Evolutionary conservation across 768 basidiomycete species (phyloP).

Genomic region (Mycena latifolia): DNA sequence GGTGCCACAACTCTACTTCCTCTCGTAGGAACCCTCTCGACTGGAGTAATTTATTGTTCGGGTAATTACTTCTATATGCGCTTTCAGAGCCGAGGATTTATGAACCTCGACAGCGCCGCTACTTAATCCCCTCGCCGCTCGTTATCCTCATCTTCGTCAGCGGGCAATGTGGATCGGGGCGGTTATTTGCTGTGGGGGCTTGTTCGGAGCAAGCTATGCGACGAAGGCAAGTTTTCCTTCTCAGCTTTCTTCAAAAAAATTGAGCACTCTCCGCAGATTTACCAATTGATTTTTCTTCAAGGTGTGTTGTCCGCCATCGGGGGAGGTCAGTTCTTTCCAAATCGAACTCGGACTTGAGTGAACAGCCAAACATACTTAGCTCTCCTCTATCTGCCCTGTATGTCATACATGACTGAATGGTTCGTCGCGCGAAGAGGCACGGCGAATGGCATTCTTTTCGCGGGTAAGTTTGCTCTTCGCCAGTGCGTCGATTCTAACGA

Average conservation of each 20-base stretch:
- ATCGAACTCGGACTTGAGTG: neutral
- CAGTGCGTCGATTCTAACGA: neutral
- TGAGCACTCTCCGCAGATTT: constrained; percentile 15
- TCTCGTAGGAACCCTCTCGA: constrained; percentile 43
- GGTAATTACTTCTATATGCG: neutral
- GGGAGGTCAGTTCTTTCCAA: constrained; percentile 32
- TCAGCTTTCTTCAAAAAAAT: no score
- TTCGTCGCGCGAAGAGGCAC: constrained; percentile 44
- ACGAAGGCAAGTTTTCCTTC: constrained; percentile 25
- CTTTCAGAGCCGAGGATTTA: no score
- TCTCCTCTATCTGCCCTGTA: constrained; percentile 41
- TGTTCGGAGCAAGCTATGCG: constrained; percentile 44
- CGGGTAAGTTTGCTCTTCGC: constrained; percentile 32
- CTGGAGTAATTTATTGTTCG: constrained; percentile 42
- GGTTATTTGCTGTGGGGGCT: constrained; percentile 36
- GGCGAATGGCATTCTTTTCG: constrained; percentile 48
- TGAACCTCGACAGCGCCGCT: constrained; percentile 4
- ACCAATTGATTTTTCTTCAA: constrained; percentile 38
- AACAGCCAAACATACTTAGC: constrained; percentile 25
- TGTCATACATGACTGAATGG: constrained; percentile 49
- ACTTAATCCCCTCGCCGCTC: constrained; percentile 38
- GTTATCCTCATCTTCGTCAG: constrained; percentile 39
- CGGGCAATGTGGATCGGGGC: constrained; percentile 41
- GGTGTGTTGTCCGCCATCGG: constrained; percentile 44
- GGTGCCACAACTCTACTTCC: constrained; percentile 42